Base-by-base conservation (phyloP, 1,139 yeast genomes). In the Trichomonascaceae sp. region DNA sequence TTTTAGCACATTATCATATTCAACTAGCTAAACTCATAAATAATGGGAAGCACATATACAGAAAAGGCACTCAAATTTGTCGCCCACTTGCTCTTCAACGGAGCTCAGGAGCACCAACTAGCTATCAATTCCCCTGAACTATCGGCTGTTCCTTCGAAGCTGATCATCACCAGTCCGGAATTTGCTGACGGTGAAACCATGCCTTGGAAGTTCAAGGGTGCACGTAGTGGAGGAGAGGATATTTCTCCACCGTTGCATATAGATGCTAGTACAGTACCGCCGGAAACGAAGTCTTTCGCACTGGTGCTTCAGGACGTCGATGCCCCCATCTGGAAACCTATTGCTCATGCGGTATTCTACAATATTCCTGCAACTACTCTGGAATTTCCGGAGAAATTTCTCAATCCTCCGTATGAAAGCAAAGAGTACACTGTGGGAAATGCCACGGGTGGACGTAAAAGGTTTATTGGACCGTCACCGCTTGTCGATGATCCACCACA, bases 201-300 rank as follows among this genome's bases (percentile, higher is more conserved):
- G 50, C 63, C 63, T 10, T 60, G 62, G 61, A 55, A 51, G 39
- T 54, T 46, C 32, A 62, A 60, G 18, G 59, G 61, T 2, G 55
- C 47, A 17, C 53, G 58, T 10, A 27, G 15, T 18, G 52, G 47
- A 2, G 63, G 58, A 6, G 56, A 59, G 15, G 43, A 61, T 20
- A 55, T 51, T 1, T 49, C 55, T 12, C 64, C 64, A 5, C 56
- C 55, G 4, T 47, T 61, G 38, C 15, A 24, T 1, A 47, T 61
- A n/a, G 47, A 46, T n/a, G 24, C 45, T 13, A 18, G 27, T 10
- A 53, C 56, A 24, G 43, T 60, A 7, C 64, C 64, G 15, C 45
- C 36, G 6, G 58, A 43, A 3, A 50, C 63, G 18, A 46, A 52
- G 15, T 47, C 51, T 4, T 32, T 61, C 39, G 55, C 57, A 13